Evolutionary conservation across 768 basidiomycete genomes (phyloP), one percentile per base, ranked within the genome.

Genomic region (Favolaschia claudopus): DNA sequence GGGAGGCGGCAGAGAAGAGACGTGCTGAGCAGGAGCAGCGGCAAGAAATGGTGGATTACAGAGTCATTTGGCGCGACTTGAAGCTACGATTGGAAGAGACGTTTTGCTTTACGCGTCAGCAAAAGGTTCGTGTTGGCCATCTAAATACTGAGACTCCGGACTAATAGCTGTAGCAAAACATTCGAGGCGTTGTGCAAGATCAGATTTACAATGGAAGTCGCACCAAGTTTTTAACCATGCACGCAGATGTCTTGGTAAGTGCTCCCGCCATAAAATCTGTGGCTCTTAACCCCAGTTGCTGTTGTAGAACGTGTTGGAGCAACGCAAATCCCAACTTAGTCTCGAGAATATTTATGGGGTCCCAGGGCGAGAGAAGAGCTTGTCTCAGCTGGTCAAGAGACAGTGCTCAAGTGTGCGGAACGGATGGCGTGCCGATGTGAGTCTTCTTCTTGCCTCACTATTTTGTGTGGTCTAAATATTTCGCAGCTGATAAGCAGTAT

Each of bases 331-430:
- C 3, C 1, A 19, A 4, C 36, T 49, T 13, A 49, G 25, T 12
- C 48, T 49, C 1, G 48, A 49, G 15, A 49, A 49, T 15, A 49
- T 49, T 6, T 37, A 20, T 20, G 48, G 48, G 2, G 24, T 49
- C 13, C 48, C 48, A 6, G 48, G 27, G 1, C 48, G 34, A 7
- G 48, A 49, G 28, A 37, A 36, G 36, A 38, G 25, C 34, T 19
- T 49, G 25, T 25, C 48, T 1, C 48, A 49, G 6, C 25, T 37
- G 8, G 29, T 27, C 24, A 38, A 38, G 14, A 1, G 34, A 10
- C 48, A 37, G 17, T 48, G 48, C 34, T 49, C 48, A 3, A 49
- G 48, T 19, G 48, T 49, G 13, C 22, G 48, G 8, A 49, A 49
- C 29, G 48, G 15, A 10, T 49, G 36, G 34, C 36, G 34, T n/a